These are phyloP conservation scores for Monoraphidium neglectum DNA, from an alignment of 139 green algal genomes.

Conservation along the genomic window DNA sequence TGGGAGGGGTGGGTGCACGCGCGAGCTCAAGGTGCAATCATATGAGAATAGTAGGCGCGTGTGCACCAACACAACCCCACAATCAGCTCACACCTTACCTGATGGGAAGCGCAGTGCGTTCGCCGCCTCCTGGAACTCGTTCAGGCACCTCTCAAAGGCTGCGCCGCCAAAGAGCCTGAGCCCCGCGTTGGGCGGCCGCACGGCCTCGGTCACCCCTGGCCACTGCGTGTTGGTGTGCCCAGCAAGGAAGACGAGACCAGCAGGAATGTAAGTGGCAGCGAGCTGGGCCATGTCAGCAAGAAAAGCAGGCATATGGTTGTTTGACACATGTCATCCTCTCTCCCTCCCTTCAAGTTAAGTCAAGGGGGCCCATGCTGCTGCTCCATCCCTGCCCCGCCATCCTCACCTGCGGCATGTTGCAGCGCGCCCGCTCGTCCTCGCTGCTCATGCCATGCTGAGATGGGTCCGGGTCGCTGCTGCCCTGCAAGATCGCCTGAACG, in stretches of 20 bases:
- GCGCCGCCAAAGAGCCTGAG: constrained; percentile 90
- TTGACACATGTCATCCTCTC: too few species aligned
- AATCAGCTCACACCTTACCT: too few species aligned
- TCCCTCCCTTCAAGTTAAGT: too few species aligned
- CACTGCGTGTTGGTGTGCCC: constrained; percentile 54
- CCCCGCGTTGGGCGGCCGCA: constrained; percentile 66
- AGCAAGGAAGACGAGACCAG: too few species aligned
- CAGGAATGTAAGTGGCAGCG: not conserved
- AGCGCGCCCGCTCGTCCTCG: constrained; percentile 70
- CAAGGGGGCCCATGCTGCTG: too few species aligned
- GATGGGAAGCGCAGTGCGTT: constrained; percentile 71
- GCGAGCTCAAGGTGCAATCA: not conserved
- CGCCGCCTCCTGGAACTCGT: constrained; percentile 86
- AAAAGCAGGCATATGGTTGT: too few species aligned
- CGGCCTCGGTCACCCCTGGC: constrained; percentile 49
- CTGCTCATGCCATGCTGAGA: constrained; percentile 77
- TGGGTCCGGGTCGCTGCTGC: constrained; percentile 73
- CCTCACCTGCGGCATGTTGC: constrained; percentile 11
- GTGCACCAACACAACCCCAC: not conserved
- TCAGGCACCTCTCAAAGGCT: constrained; percentile 88
- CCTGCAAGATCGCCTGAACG: constrained; percentile 71
- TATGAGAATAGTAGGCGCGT: not conserved
- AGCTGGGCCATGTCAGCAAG: too few species aligned
- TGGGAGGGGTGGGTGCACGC: too few species aligned
- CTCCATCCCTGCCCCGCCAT: too few species aligned